Evolutionary conservation across 2,329 filamentous ascomycete genomes (phyloP), one percentile per base, ranked within the genome.

Genomic region (Alternaria ventricosa): DNA sequence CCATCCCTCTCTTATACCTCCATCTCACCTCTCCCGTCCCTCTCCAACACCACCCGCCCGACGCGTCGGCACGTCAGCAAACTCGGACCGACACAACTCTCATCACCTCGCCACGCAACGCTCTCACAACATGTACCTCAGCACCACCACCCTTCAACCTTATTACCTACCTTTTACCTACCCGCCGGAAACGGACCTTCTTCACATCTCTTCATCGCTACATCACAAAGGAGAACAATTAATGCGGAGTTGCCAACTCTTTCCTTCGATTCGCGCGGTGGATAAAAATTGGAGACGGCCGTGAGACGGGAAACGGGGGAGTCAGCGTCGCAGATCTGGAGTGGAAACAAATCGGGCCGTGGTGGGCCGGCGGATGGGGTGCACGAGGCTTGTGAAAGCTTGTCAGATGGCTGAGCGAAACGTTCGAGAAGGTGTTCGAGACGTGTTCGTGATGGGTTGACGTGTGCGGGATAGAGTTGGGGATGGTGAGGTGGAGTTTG

Each of bases 261-360:
- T 7, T 36, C 54, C 4, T 36, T 5, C 3, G n/a, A 51, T 61
- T 22, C 15, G 11, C 5, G 11, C 54, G 59, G 59, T 30, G n/a
- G 18, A n/a, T 57, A 53, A 46, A 23, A 22, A 57, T 22, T 51
- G 25, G 59, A 57, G 59, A 61, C 59, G 45, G 54, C 45, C 45
- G 54, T 61, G 54, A 61, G 55, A 57, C 54, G 45, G 23, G 36
- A 61, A 61, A 56, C 54, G 54, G 46, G 45, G n/a, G 55, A 50
- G 57, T 61, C 45, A 41, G 59, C 36, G 59, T 61, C 45, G 33
- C 59, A 61, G 41, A 30, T 57, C 33, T 33, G 54, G 45, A 41
- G 33, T 23, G 45, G 47, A 61, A 61, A 61, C 59, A 51, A 61
- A 57, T 57, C 54, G 59, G 59, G 36, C 59, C 45, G 59, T 18